Evolutionary conservation across 192 early-diverging fungal species (phyloP).

Genomic region (Lunasporangiospora selenospora): DNA sequence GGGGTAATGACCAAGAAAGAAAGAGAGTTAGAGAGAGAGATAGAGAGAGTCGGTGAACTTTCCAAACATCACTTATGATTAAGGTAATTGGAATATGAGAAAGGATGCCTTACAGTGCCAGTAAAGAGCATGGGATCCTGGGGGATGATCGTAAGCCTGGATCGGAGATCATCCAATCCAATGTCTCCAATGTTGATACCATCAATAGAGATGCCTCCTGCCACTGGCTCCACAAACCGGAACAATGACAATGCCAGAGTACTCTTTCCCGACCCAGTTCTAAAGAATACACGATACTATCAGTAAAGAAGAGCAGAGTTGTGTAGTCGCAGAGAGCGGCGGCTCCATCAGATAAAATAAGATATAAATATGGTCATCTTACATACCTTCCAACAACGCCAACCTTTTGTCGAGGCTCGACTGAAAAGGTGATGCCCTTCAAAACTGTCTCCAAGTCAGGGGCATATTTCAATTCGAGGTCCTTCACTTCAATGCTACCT

Average conservation of each 20-base stretch:
- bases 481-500: slow-evolving; percentile 67
- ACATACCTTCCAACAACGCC: slow-evolving; percentile 79
- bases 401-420: slow-evolving; percentile 66
- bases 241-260: slow-evolving; percentile 78
- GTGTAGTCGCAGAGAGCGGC: no score
- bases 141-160: slow-evolving; percentile 80
- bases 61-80: slow-evolving; percentile 16
- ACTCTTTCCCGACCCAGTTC: slow-evolving; percentile 88
- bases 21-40: slow-evolving; percentile 22
- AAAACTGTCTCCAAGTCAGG: slow-evolving; percentile 72
- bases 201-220: slow-evolving; percentile 76
- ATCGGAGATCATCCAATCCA: slow-evolving; percentile 77
- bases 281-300: slow-evolving; percentile 37
- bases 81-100: slow-evolving; percentile 4
- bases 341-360: background rate
- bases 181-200: slow-evolving; percentile 72
- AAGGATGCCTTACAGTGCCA: slow-evolving; percentile 50
- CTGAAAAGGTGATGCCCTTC: slow-evolving; percentile 66
- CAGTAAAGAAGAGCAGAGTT: background rate
- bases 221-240: slow-evolving; percentile 77
- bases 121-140: slow-evolving; percentile 75
- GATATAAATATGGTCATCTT: background rate
- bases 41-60: slow-evolving; percentile 28
- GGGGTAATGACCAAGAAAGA: no score
- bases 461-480: slow-evolving; percentile 74